phyloP scores from a whole-genome alignment of 2,329 filamentous ascomycete genomes.

The Xylaria sp. region DNA sequence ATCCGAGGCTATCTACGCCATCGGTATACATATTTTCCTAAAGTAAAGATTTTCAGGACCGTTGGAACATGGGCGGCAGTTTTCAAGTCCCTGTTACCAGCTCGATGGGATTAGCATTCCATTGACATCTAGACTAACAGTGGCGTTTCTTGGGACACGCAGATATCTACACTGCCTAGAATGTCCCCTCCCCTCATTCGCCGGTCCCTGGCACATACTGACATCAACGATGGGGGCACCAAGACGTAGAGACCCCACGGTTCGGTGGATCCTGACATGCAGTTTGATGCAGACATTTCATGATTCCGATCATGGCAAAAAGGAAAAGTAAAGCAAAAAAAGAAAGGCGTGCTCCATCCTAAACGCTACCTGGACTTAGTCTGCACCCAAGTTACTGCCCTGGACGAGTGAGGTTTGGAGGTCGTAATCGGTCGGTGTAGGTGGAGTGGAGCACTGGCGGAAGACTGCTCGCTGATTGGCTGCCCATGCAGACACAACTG shows the following conservation, averaged over 20 bases:
- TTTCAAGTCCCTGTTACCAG: constrained; percentile 8
- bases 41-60: not conserved
- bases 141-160: constrained; percentile 11
- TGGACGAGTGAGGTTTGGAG: constrained; percentile 8
- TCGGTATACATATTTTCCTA: not conserved
- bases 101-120: not conserved
- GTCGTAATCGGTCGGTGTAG: constrained; percentile 14
- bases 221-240: constrained; percentile 29
- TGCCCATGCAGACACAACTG: not conserved
- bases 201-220: constrained; percentile 19
- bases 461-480: constrained; percentile 7
- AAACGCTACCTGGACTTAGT: not conserved
- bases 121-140: constrained; percentile 11
- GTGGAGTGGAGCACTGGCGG: not conserved
- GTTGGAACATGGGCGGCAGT: not conserved
- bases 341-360: constrained; percentile 12
- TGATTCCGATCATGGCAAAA: constrained; percentile 9
- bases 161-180: not conserved
- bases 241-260: constrained; percentile 8
- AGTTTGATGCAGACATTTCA: constrained; percentile 13
- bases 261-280: constrained; percentile 25
- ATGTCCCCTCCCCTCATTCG: not conserved
- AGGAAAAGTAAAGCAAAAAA: too few relatives aligned
- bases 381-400: not conserved
- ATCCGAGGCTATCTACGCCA: not conserved